Evolutionary conservation across 768 basidiomycete genomes (phyloP), one percentile per base, ranked within the genome.

Genomic region (Cystofilobasidium ferigula): DNA sequence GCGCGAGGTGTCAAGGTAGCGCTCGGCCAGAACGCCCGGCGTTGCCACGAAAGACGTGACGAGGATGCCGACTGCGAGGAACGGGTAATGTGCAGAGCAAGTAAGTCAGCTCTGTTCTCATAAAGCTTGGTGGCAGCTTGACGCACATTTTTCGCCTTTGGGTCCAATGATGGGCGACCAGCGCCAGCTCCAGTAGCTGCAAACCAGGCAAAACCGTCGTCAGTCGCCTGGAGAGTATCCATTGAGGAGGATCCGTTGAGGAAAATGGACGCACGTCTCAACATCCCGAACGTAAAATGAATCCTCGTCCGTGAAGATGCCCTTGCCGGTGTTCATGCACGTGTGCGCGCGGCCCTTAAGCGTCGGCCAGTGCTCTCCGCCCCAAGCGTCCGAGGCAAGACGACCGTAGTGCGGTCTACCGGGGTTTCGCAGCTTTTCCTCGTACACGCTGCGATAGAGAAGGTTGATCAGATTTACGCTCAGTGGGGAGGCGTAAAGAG

Each of bases 351-450:
- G n/a, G 28, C 7, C 24, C 12, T 26, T 51, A 28, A 35, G 30
- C 34, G 40, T 32, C 28, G 36, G n/a, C 30, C 53, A 48, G 35
- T 57, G 6, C 18, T 32, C 38, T 10, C 54, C 24, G 32, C 4
- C 28, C 26, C 30, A 28, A n/a, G 32, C 35, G 5, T 58, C 26
- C n/a, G 38, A 58, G 1, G 63, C 57, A 0, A n/a, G 24, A 0
- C 56, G 56, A 9, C 63, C 63, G 34, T 58, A 59, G 22, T 64
- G 63, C 5, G 36, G 57, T 1, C 22, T 45, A 22, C 2, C 24
- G 1, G 32, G n/a, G 32, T n/a, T 38, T 0, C 61, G 26, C 13
- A 56, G 43, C 8, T 47, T 42, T 8, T 35, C 30, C 42, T 58
- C 56, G 47, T 58, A 64, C 0, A n/a, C 30, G n/a, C n/a, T n/a